Base-by-base conservation (phyloP, 306 rosid genomes). In the Cicer yamashitae region DNA sequence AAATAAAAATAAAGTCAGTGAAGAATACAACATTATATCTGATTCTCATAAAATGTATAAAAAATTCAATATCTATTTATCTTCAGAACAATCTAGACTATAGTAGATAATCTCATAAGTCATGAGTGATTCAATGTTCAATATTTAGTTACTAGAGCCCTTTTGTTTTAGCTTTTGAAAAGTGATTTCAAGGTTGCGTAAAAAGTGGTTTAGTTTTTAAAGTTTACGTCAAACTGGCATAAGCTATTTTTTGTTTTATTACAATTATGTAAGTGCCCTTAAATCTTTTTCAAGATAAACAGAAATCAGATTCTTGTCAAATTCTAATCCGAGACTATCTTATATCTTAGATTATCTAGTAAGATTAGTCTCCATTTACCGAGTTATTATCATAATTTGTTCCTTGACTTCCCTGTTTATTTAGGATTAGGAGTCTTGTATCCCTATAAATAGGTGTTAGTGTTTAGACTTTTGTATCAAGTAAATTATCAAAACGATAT, bases 21-120 rank as follows among this genome's bases (percentile, higher is more conserved):
- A 75, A 52, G 71, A 53, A 69, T 67, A 63, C 77, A 57, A 51
- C 64, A 53, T 62, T 18, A 51, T n/a, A 78, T 68, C 52, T 22
- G 46, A n/a, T 67, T 60, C 39, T 9, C 46, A 8, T 67, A 43
- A 17, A 52, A 53, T 50, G 12, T 48, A n/a, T 2, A 48, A 60
- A 62, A 37, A 7, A 6, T 1, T 25, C 58, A 56, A 56, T 54
- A 30, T 53, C 67, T 53, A 15, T 22, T 22, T 44, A 67, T 67
- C 50, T 77, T 66, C 13, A 76, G 50, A 53, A 22, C 48, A 67
- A 41, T 44, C 59, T 53, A 56, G 39, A 75, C 17, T 8, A 50
- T 34, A 12, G 10, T 18, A 17, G 10, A 58, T 73, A 67, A 75
- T 38, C 52, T 34, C 30, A 11, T 40, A 65, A 14, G 57, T 30